Conservation (phyloP, 495 filamentous ascomycete genomes). For the Penicillium antarcticum region DNA sequence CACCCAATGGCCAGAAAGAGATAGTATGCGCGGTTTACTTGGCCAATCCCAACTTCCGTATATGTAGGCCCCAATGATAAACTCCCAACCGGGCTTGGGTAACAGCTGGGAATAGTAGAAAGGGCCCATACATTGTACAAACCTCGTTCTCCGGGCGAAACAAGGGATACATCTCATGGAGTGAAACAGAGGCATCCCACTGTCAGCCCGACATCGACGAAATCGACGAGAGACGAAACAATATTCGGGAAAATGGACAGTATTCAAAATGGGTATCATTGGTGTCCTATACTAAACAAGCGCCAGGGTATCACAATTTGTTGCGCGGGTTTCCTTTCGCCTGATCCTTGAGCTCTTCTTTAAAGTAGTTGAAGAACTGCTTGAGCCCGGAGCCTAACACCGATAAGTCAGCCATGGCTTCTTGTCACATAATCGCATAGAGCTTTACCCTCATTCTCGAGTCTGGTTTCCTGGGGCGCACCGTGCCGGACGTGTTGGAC, state of each 20-base stretch:
- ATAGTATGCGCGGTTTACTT: no score
- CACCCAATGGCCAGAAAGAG: no score
- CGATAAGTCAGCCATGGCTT: conserved; percentile 10
- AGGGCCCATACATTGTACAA: not conserved
- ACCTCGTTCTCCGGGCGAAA: conserved; percentile 46
- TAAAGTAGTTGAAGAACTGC: conserved; percentile 53
- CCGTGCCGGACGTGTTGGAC: conserved; percentile 52
- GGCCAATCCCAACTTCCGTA: not conserved
- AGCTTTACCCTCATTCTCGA: conserved; percentile 44
- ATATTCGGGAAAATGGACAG: no score
- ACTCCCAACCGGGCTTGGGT: conserved; percentile 16
- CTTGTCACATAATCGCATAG: not conserved
- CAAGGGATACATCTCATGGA: conserved; percentile 47
- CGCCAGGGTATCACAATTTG: conserved; percentile 24
- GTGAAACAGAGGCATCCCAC: conserved; percentile 42
- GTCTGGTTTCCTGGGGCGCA: conserved; percentile 53
- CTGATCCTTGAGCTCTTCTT: conserved; percentile 59
- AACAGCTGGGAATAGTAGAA: conserved; percentile 30
- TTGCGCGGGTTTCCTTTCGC: conserved; percentile 44
- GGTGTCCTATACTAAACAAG: conserved; percentile 8
- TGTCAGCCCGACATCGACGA: conserved; percentile 40
- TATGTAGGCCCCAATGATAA: conserved; percentile 30
- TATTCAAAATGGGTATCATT: conserved; percentile 19
- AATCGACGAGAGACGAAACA: not conserved
- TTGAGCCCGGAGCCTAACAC: conserved; percentile 25